These are phyloP conservation scores for Tulasnella sp. DNA, from an alignment of 768 basidiomycete genomes.

Conservation along the genomic window DNA sequence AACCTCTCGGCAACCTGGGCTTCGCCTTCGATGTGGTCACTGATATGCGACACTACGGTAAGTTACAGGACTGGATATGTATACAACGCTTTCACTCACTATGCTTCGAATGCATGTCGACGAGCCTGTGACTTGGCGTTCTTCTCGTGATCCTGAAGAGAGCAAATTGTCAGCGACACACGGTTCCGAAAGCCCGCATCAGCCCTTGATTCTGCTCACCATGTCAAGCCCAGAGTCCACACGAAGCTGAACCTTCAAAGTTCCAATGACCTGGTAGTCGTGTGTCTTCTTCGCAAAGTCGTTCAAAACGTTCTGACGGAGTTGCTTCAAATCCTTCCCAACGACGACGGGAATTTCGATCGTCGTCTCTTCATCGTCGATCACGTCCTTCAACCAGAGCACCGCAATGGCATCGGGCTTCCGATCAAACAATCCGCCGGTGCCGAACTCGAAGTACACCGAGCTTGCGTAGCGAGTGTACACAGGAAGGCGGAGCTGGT, in stretches of 20 bases:
- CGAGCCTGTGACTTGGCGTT: conserved; percentile 44
- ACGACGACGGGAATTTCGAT: conserved; percentile 53
- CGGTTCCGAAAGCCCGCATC: not conserved
- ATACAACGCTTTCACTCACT: conserved; percentile 32
- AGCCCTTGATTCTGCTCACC: too few species aligned
- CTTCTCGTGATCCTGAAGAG: conserved; percentile 49
- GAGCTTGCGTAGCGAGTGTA: conserved; percentile 55
- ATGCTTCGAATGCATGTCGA: conserved; percentile 49
- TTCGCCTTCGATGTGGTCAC: conserved; percentile 55
- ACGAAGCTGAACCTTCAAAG: conserved; percentile 46
- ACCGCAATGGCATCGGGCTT: conserved; percentile 52
- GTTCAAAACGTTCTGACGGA: conserved; percentile 53
- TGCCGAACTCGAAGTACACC: conserved; percentile 54
- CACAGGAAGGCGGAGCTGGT: conserved; percentile 51
- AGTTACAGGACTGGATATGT: conserved; percentile 40
- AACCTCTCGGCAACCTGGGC: conserved; percentile 51
- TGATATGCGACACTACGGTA: conserved; percentile 15
- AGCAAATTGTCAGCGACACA: not conserved
- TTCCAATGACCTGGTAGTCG: conserved; percentile 50
- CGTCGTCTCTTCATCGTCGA: conserved; percentile 54
- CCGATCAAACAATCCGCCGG: conserved; percentile 41
- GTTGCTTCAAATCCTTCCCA: conserved; percentile 44
- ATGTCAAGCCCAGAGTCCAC: conserved; percentile 50
- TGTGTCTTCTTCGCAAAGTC: conserved; percentile 52
- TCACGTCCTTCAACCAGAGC: conserved; percentile 60